Conservation (phyloP, 2,329 filamentous ascomycete genomes). For the Neospermospora avenae region DNA sequence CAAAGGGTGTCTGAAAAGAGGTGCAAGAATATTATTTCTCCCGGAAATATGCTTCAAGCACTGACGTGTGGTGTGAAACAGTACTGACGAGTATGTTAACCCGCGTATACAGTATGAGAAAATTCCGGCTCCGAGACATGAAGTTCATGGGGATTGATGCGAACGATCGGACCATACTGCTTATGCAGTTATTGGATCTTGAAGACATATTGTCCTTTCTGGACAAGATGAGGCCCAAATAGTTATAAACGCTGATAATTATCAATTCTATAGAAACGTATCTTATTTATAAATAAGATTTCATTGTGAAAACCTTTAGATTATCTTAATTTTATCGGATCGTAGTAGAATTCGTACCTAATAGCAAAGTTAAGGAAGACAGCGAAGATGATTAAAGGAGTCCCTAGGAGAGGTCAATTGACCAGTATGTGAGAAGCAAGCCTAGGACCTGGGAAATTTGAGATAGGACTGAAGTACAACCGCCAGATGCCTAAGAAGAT, state of each 20-base stretch:
- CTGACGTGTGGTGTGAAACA: neutral
- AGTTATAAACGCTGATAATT: too few species aligned
- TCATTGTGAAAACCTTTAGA: too few species aligned
- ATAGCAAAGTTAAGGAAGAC: neutral
- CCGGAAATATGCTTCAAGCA: too few species aligned
- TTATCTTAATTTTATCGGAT: too few species aligned
- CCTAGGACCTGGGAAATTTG: slow-evolving; percentile 31
- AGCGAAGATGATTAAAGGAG: neutral
- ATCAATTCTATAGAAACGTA: too few species aligned
- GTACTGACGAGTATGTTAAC: slow-evolving; percentile 13
- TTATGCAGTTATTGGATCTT: slow-evolving; percentile 43
- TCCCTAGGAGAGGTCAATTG: neutral
- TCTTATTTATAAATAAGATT: too few species aligned
- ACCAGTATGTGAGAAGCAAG: slow-evolving; percentile 30
- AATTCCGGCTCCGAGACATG: slow-evolving; percentile 38
- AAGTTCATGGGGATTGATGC: slow-evolving; percentile 40
- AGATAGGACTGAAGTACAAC: slow-evolving; percentile 24
- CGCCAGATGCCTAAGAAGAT: slow-evolving; percentile 21
- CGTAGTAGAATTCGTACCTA: slow-evolving; percentile 41
- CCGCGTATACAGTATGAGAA: slow-evolving; percentile 40
- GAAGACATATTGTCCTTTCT: slow-evolving; percentile 42
- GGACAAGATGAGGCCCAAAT: too few species aligned
- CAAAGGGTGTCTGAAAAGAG: too few species aligned
- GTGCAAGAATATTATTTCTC: too few species aligned
- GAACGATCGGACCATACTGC: slow-evolving; percentile 40